Evolutionary conservation across 2,329 filamentous ascomycete genomes (phyloP).

Genomic region (Hysterium pulicare): DNA sequence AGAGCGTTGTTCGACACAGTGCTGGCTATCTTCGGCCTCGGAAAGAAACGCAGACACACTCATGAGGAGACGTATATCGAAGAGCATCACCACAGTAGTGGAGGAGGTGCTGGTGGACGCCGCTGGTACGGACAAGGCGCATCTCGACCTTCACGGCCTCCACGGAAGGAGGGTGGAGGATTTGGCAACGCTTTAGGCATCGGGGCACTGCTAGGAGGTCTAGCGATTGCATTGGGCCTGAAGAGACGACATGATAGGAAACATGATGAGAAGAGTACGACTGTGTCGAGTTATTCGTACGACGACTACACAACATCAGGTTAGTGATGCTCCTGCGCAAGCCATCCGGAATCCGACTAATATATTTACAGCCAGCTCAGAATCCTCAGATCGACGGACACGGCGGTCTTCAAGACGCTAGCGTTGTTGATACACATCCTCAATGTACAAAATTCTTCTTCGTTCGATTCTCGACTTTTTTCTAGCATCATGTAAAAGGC

Average conservation of each 20-base stretch:
- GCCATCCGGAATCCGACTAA: conserved; percentile 13
- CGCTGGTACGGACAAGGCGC: conserved; percentile 48
- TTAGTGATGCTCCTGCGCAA: conserved; percentile 30
- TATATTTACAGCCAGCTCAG: conserved; percentile 39
- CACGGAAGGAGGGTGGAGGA: conserved; percentile 33
- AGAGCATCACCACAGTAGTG: conserved; percentile 58
- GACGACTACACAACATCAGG: conserved; percentile 47
- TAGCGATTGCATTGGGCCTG: conserved; percentile 45
- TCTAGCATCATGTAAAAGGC: conserved; percentile 7
- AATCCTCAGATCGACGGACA: conserved; percentile 41
- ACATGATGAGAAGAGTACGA: conserved; percentile 43
- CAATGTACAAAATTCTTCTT: conserved; percentile 15
- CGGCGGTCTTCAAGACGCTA: conserved; percentile 32
- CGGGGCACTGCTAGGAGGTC: conserved; percentile 41
- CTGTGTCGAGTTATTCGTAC: conserved; percentile 40
- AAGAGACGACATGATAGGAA: conserved; percentile 41
- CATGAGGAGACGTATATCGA: conserved; percentile 61
- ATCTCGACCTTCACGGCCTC: conserved; percentile 31
- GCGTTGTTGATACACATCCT: conserved; percentile 3
- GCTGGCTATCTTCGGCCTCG: conserved; percentile 59
- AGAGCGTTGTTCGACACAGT: conserved; percentile 55
- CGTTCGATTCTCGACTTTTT: conserved; percentile 2
- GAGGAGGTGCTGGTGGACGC: conserved; percentile 57
- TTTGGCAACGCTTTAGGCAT: conserved; percentile 36
- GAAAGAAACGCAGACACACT: conserved; percentile 48